Conservation (phyloP, 2,329 filamentous ascomycete species). For the Colletotrichum horii region DNA sequence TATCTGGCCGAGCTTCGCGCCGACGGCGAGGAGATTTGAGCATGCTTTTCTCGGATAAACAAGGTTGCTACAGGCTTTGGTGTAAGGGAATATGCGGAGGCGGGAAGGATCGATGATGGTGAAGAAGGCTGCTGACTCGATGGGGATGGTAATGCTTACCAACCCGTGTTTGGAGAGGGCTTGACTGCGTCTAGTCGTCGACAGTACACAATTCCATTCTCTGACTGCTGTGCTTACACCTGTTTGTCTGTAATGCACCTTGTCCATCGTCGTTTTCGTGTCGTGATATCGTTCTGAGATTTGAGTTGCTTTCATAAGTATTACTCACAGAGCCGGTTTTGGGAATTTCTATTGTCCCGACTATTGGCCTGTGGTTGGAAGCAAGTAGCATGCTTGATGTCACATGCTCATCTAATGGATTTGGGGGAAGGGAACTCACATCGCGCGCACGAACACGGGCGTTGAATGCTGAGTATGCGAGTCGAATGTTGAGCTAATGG, state of each 20-base stretch:
- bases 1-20: constrained; percentile 25
- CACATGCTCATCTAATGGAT: not conserved
- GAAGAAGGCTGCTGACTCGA: constrained; percentile 1
- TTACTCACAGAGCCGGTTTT: too few species aligned
- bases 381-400: too few species aligned
- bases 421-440: too few species aligned
- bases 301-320: too few species aligned
- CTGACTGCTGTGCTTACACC: not conserved
- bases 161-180: not conserved
- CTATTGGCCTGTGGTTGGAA: not conserved
- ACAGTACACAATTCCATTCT: constrained; percentile 14
- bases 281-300: too few species aligned
- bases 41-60: not conserved
- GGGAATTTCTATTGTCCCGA: too few species aligned
- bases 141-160: constrained; percentile 2
- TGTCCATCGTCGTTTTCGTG: not conserved
- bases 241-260: not conserved
- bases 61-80: not conserved
- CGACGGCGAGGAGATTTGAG: constrained; percentile 26
- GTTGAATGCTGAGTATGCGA: too few species aligned
- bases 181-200: constrained; percentile 6
- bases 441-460: too few species aligned
- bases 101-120: not conserved
- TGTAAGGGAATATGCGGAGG: not conserved
- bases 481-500: too few species aligned